phyloP scores from a whole-genome alignment of 345 rosid genomes.

The Dimocarpus longan region DNA sequence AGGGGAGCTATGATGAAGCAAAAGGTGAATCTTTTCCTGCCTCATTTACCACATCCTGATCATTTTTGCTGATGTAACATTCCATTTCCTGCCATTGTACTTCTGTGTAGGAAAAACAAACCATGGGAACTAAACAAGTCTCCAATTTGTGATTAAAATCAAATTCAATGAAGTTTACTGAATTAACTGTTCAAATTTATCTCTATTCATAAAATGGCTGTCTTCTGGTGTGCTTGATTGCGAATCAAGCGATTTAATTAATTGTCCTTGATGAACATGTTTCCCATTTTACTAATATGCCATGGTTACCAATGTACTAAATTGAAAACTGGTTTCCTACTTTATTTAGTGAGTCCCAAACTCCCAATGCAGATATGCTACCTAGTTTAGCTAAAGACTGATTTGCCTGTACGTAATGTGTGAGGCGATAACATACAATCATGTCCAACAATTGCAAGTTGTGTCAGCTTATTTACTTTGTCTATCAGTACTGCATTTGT shows the following conservation, averaged over 20 bases:
- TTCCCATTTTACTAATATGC: not conserved
- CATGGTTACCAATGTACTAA: not conserved
- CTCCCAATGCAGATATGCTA: not conserved
- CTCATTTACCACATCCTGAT: not conserved
- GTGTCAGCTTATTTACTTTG: not conserved
- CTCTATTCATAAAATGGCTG: not conserved
- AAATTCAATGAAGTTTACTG: not conserved
- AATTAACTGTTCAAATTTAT: not conserved
- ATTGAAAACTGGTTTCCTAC: too few species aligned
- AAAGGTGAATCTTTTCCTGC: not conserved
- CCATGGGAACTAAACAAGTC: not conserved
- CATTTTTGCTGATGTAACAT: not conserved
- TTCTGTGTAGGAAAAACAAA: not conserved
- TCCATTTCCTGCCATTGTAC: not conserved
- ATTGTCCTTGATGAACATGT: not conserved
- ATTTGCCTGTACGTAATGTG: not conserved
- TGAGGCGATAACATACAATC: not conserved
- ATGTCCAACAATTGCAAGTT: too few species aligned
- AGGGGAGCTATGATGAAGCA: conserved; percentile 2
- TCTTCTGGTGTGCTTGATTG: not conserved
- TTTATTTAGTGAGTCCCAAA: not conserved
- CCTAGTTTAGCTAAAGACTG: not conserved
- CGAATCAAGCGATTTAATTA: not conserved
- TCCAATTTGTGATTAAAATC: not conserved
- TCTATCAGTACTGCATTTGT: not conserved